These are phyloP conservation scores for Verticillium tricorpus DNA, from an alignment of 2,329 filamentous ascomycete genomes.

Conservation along the genomic window DNA sequence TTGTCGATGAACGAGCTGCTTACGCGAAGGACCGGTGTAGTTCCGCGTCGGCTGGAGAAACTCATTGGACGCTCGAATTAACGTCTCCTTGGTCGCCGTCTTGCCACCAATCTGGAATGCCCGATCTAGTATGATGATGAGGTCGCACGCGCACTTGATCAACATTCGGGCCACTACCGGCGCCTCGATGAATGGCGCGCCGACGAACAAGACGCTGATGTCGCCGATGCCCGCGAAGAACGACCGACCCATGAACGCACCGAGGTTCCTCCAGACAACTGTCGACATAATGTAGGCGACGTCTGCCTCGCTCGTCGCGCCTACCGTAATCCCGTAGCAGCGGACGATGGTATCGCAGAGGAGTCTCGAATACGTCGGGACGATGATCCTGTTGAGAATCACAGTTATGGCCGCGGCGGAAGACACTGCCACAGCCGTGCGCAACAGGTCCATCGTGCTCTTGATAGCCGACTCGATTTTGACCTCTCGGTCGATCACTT, in stretches of 20 bases:
- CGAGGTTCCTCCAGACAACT: constrained; percentile 18
- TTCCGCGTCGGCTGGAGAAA: not conserved
- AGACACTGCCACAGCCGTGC: constrained; percentile 4
- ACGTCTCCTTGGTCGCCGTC: not conserved
- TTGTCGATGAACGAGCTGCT: not conserved
- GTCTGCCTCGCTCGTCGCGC: constrained; percentile 13
- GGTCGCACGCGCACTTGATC: constrained; percentile 9
- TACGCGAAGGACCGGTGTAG: not conserved
- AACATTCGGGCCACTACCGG: constrained; percentile 5
- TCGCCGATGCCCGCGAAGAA: constrained; percentile 18
- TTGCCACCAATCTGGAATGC: constrained; percentile 3
- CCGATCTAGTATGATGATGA: constrained; percentile 7
- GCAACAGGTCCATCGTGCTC: constrained; percentile 7
- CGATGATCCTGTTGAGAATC: constrained; percentile 13
- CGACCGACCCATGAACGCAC: constrained; percentile 16
- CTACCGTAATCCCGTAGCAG: constrained; percentile 14
- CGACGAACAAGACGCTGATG: constrained; percentile 1
- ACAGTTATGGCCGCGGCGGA: not conserved
- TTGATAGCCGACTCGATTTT: constrained; percentile 10
- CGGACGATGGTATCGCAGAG: constrained; percentile 18
- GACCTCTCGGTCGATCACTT: constrained; percentile 5
- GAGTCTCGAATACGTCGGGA: constrained; percentile 16
- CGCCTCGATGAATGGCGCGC: constrained; percentile 7
- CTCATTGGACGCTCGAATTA: not conserved
- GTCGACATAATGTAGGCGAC: constrained; percentile 14